These are phyloP conservation scores for Lactarius vividus DNA, from an alignment of 768 basidiomycete genomes.

Conservation along the genomic window DNA sequence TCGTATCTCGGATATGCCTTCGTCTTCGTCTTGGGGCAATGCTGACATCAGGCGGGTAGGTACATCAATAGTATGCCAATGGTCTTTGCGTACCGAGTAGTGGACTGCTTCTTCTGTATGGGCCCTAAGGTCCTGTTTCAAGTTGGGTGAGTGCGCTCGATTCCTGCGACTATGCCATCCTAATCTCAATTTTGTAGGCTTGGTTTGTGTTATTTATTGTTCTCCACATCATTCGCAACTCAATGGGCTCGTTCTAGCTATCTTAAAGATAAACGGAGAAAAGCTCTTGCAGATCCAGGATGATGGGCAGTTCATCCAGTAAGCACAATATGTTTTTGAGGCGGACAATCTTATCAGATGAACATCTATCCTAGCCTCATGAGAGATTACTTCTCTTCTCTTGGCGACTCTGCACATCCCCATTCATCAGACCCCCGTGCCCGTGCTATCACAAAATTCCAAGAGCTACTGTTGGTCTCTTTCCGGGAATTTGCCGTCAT, in stretches of 20 bases:
- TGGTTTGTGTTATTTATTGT: slow-evolving; percentile 42
- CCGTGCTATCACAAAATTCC: slow-evolving; percentile 94
- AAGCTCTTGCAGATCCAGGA: slow-evolving; percentile 90
- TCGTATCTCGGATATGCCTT: slow-evolving; percentile 40
- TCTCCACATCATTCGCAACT: neutral
- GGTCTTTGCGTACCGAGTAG: slow-evolving; percentile 96
- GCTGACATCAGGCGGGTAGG: slow-evolving; percentile 37
- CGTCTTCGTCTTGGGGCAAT: slow-evolving; percentile 11
- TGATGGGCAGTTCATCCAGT: slow-evolving; percentile 97
- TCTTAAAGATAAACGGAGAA: slow-evolving; percentile 96
- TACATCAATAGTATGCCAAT: slow-evolving; percentile 95
- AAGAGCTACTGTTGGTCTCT: slow-evolving; percentile 92
- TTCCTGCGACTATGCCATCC: neutral
- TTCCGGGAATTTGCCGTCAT: slow-evolving; percentile 98
- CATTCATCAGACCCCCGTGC: slow-evolving; percentile 82
- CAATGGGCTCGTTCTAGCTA: slow-evolving; percentile 49
- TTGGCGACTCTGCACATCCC: slow-evolving; percentile 94
- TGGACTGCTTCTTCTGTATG: slow-evolving; percentile 99
- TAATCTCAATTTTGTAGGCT: slow-evolving; percentile 40
- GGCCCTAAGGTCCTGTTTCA: slow-evolving; percentile 98
- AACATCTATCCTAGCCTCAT: slow-evolving; percentile 58
- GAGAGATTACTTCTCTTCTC: slow-evolving; percentile 90
- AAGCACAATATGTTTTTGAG: slow-evolving; percentile 5
- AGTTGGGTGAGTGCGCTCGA: slow-evolving; percentile 69
- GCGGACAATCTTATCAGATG: neutral